Evolutionary conservation across 371 early-diverging fungal genomes (phyloP).

Genomic region (Circinella umbellata): DNA sequence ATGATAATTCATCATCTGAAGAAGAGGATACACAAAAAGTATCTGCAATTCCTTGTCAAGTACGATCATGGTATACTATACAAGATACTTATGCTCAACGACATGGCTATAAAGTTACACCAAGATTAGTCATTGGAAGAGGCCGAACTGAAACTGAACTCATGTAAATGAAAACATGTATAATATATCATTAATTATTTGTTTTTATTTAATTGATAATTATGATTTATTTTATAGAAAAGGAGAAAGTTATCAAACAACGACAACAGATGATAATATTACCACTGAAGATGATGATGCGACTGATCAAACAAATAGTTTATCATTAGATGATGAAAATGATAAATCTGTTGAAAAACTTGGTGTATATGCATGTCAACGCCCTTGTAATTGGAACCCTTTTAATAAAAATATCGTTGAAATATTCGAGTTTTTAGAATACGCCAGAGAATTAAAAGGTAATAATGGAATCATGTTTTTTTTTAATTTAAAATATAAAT

Average conservation of each 20-base stretch:
- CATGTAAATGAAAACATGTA: neutral
- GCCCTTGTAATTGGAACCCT: slow-evolving; percentile 13
- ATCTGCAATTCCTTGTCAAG: slow-evolving; percentile 14
- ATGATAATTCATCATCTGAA: slow-evolving; percentile 1
- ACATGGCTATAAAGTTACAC: slow-evolving; percentile 6
- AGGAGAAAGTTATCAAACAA: slow-evolving; percentile 18
- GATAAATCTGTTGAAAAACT: slow-evolving; percentile 7
- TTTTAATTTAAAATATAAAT: neutral
- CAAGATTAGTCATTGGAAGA: neutral
- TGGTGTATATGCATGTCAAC: slow-evolving; percentile 20
- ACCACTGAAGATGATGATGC: neutral
- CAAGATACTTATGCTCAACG: slow-evolving; percentile 9
- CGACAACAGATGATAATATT: slow-evolving; percentile 3
- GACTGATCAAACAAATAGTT: neutral
- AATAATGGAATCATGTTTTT: neutral
- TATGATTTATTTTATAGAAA: neutral
- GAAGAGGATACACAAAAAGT: neutral
- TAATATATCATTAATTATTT: neutral
- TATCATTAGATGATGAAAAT: neutral
- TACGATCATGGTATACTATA: slow-evolving; percentile 22
- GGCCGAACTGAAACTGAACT: neutral
- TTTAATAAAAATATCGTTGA: slow-evolving; percentile 23
- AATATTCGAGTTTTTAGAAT: slow-evolving; percentile 21
- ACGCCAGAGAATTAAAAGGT: slow-evolving; percentile 27
- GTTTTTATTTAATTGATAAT: neutral